Evolutionary conservation across 192 early-diverging fungal genomes (phyloP).

Genomic region (Gaertneriomyces semiglobifer): DNA sequence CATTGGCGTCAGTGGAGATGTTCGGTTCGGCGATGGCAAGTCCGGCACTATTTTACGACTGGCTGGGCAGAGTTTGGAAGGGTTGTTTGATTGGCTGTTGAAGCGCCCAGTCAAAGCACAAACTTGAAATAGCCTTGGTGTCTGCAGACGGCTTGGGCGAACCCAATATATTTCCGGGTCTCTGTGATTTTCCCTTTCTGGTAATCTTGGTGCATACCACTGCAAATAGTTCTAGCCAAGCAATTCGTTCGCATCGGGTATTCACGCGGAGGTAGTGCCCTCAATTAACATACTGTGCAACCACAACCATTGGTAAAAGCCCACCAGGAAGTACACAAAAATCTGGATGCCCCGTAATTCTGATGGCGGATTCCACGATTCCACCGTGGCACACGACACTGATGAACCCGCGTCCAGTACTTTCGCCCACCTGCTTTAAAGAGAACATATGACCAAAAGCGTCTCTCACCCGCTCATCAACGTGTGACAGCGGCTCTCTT

Average conservation of each 20-base stretch:
- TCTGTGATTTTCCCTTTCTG: no score
- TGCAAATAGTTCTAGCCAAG: no score
- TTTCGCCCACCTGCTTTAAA: not conserved
- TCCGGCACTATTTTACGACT: conserved; percentile 27
- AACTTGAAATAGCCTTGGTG: not conserved
- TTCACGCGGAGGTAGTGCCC: no score
- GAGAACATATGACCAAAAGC: conserved; percentile 11
- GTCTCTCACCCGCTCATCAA: conserved; percentile 1
- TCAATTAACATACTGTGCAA: not conserved
- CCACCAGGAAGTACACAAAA: conserved; percentile 20
- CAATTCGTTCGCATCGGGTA: no score
- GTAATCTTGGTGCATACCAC: no score
- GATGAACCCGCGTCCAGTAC: not conserved
- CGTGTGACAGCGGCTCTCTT: conserved; percentile 14
- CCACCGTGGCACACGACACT: conserved; percentile 26
- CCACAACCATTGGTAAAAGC: conserved; percentile 22
- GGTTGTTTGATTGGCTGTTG: conserved; percentile 32
- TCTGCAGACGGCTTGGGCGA: not conserved
- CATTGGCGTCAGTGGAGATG: conserved; percentile 30
- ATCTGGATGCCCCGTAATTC: conserved; percentile 14
- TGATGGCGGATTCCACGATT: conserved; percentile 9
- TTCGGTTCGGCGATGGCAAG: conserved; percentile 36
- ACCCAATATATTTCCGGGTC: not conserved
- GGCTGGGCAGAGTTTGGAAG: conserved; percentile 26
- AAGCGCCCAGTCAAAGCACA: conserved; percentile 28